These are phyloP conservation scores for Neurospora hispaniola DNA, from an alignment of 495 filamentous ascomycete species.

Conservation along the genomic window DNA sequence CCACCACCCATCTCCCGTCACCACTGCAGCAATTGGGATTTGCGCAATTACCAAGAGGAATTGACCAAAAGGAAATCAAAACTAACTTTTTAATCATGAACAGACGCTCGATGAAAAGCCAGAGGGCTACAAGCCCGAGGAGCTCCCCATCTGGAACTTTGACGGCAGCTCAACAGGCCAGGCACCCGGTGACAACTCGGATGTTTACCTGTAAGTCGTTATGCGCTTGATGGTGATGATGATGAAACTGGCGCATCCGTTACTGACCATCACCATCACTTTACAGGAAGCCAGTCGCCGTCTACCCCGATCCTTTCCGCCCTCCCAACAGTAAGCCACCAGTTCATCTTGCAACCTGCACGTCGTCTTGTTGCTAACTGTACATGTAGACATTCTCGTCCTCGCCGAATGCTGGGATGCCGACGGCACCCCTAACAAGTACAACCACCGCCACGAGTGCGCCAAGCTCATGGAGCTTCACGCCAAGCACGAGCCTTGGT, in stretches of 20 bases:
- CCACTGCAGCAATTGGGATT: not conserved
- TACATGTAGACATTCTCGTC: slow-evolving; percentile 47
- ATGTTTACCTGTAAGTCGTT: slow-evolving; percentile 61
- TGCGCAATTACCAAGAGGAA: not conserved
- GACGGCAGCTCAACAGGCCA: slow-evolving; percentile 77
- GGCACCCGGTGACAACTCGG: slow-evolving; percentile 86
- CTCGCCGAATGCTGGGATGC: slow-evolving; percentile 88
- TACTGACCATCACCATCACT: not conserved
- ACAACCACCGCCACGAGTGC: slow-evolving; percentile 64
- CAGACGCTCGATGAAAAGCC: slow-evolving; percentile 53
- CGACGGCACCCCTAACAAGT: slow-evolving; percentile 90
- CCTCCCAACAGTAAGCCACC: slow-evolving; percentile 18
- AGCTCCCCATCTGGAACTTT: slow-evolving; percentile 95
- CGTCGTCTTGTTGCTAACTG: not conserved
- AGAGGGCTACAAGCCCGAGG: slow-evolving; percentile 51
- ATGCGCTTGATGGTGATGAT: not conserved
- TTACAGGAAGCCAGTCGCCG: slow-evolving; percentile 52
- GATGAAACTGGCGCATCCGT: not conserved
- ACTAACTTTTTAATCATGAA: not conserved
- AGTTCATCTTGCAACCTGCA: slow-evolving; percentile 54
- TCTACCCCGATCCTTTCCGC: slow-evolving; percentile 73
- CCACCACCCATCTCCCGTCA: slow-evolving; percentile 6
- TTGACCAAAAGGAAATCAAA: slow-evolving; percentile 1
- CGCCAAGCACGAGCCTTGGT: slow-evolving; percentile 75
- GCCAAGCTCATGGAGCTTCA: slow-evolving; percentile 71